phyloP scores from a whole-genome alignment of 2,329 filamentous ascomycete species.

The Pseudopyricularia javanii region DNA sequence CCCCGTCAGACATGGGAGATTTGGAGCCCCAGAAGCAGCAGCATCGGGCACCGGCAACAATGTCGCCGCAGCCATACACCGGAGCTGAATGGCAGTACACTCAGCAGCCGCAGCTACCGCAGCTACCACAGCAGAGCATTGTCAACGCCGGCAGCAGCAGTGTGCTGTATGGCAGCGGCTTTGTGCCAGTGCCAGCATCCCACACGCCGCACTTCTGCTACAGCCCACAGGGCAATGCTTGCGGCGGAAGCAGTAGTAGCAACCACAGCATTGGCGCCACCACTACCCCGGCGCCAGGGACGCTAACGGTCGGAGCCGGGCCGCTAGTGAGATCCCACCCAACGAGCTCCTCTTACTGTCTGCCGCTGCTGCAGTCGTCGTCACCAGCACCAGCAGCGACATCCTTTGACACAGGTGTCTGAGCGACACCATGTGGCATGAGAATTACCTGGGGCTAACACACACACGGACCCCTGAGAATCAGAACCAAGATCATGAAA shows the following conservation, averaged over 20 bases:
- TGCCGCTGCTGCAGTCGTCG: background rate
- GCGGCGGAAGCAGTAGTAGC: background rate
- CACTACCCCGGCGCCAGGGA: background rate
- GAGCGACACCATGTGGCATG: too few relatives aligned
- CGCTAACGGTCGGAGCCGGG: background rate
- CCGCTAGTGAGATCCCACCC: background rate
- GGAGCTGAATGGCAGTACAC: background rate
- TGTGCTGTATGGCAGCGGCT: background rate
- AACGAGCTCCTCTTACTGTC: background rate
- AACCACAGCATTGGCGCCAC: background rate
- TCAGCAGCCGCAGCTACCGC: background rate
- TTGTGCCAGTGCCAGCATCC: too few relatives aligned
- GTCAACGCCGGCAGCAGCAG: background rate
- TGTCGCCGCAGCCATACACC: background rate
- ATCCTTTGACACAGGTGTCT: background rate
- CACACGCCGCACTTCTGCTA: background rate
- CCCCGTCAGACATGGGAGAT: background rate
- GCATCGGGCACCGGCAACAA: background rate
- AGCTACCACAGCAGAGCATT: background rate
- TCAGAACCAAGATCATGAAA: too few relatives aligned
- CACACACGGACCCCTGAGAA: too few relatives aligned
- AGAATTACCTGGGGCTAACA: too few relatives aligned
- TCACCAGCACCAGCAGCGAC: background rate
- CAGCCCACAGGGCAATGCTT: background rate
- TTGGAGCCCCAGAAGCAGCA: background rate